phyloP scores from a whole-genome alignment of 768 basidiomycete species.

The Psilocybe tampanensis region DNA sequence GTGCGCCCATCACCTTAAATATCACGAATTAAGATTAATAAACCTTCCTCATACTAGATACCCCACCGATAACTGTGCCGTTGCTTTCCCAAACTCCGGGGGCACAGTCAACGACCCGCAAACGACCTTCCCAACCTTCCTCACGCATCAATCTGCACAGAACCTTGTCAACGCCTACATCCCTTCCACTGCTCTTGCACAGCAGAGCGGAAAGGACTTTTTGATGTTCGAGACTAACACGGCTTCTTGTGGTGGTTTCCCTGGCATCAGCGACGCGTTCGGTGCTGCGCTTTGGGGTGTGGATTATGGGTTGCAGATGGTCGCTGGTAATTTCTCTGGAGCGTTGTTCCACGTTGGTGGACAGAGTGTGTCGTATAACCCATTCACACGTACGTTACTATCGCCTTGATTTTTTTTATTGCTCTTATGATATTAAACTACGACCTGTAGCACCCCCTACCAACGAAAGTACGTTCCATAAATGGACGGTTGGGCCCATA shows the following conservation, averaged over 20 bases:
- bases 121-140: conserved; percentile 50
- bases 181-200: conserved; percentile 47
- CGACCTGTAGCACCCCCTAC: conserved; percentile 46
- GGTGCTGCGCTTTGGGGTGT: conserved; percentile 64
- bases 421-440: background rate
- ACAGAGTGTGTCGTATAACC: conserved; percentile 61
- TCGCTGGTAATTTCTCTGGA: conserved; percentile 51
- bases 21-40: conserved; percentile 11
- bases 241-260: conserved; percentile 68
- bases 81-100: conserved; percentile 45
- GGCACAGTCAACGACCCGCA: conserved; percentile 40
- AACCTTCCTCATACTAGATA: conserved; percentile 44
- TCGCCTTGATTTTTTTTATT: no score
- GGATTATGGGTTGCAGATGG: conserved; percentile 62
- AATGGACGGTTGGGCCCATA: conserved; percentile 76
- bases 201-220: conserved; percentile 43
- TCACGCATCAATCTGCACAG: conserved; percentile 58
- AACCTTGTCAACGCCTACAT: conserved; percentile 53
- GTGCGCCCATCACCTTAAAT: conserved; percentile 32
- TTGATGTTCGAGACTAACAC: conserved; percentile 74
- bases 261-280: conserved; percentile 62
- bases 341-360: conserved; percentile 60
- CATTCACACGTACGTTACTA: conserved; percentile 36
- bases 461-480: conserved; percentile 34
- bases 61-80: conserved; percentile 49